phyloP scores from a whole-genome alignment of 1,284 basidiomycete genomes.

The Anthracocystis panici-leucophaei region DNA sequence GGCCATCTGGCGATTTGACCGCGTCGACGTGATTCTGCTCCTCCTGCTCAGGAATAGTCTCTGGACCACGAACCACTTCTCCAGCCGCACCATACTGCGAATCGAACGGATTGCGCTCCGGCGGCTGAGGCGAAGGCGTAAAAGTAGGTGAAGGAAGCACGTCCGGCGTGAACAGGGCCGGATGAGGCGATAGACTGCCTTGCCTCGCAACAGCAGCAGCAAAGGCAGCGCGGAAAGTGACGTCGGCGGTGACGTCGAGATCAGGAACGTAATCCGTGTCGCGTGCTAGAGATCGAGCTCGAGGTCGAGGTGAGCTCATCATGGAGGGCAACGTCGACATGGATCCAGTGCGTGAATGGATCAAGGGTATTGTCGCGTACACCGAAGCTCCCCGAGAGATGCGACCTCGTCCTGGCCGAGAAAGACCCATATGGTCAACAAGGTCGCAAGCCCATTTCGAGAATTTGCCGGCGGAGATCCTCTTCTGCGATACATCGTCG shows the following conservation, averaged over 20 bases:
- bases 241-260: slow-evolving; percentile 31
- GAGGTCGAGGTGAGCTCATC: slow-evolving; percentile 44
- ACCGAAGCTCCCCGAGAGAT: slow-evolving; percentile 52
- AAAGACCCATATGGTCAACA: slow-evolving; percentile 73
- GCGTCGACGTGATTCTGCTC: slow-evolving; percentile 7
- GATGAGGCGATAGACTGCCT: slow-evolving; percentile 42
- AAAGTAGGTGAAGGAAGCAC: slow-evolving; percentile 50
- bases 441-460: slow-evolving; percentile 86
- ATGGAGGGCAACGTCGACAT: slow-evolving; percentile 48
- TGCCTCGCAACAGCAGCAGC: slow-evolving; percentile 18
- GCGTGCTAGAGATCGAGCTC: slow-evolving; percentile 30
- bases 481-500: slow-evolving; percentile 69
- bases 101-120: slow-evolving; percentile 43
- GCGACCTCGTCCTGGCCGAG: slow-evolving; percentile 24
- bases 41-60: slow-evolving; percentile 16
- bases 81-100: slow-evolving; percentile 19
- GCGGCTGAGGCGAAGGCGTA: slow-evolving; percentile 42
- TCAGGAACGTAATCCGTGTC: slow-evolving; percentile 31
- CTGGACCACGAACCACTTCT: slow-evolving; percentile 4
- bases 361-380: slow-evolving; percentile 47
- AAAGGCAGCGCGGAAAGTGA: slow-evolving; percentile 25
- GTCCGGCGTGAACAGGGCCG: slow-evolving; percentile 47
- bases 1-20: background rate
- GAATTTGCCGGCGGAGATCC: slow-evolving; percentile 84
- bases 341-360: slow-evolving; percentile 51